Evolutionary conservation across 2,329 filamentous ascomycete species (phyloP).

Genomic region (Xylaria polymorpha): DNA sequence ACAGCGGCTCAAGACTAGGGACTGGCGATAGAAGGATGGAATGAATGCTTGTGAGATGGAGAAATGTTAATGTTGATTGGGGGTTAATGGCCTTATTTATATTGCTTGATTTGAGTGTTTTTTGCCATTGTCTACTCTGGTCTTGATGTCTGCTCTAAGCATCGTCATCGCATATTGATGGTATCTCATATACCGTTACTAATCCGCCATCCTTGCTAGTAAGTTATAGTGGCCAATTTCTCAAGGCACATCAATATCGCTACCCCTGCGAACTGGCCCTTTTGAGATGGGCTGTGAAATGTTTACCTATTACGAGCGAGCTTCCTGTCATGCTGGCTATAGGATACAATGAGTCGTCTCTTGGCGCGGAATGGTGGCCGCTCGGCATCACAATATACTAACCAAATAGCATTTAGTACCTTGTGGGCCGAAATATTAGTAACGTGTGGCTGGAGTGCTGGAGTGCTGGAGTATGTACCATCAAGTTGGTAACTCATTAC

Average conservation of each 20-base stretch:
- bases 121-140: background rate
- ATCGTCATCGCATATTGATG: background rate
- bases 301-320: slow-evolving; percentile 3
- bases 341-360: background rate
- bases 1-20: background rate
- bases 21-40: background rate
- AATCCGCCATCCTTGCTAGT: slow-evolving; percentile 13
- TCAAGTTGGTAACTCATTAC: slow-evolving; percentile 8
- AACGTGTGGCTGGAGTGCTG: slow-evolving; percentile 12
- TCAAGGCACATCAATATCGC: background rate
- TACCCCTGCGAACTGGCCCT: slow-evolving; percentile 1
- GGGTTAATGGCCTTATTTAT: slow-evolving; percentile 27
- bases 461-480: background rate
- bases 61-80: background rate
- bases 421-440: background rate
- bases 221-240: background rate
- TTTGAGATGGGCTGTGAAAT: background rate
- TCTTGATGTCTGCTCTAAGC: background rate
- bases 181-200: slow-evolving; percentile 4
- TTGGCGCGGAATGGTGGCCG: background rate
- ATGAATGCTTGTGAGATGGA: background rate
- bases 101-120: background rate
- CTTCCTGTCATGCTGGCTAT: slow-evolving; percentile 2
- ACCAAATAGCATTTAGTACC: background rate
- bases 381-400: background rate